Conservation (phyloP, 106 monocot genomes). For the Platanthera zijinensis region DNA sequence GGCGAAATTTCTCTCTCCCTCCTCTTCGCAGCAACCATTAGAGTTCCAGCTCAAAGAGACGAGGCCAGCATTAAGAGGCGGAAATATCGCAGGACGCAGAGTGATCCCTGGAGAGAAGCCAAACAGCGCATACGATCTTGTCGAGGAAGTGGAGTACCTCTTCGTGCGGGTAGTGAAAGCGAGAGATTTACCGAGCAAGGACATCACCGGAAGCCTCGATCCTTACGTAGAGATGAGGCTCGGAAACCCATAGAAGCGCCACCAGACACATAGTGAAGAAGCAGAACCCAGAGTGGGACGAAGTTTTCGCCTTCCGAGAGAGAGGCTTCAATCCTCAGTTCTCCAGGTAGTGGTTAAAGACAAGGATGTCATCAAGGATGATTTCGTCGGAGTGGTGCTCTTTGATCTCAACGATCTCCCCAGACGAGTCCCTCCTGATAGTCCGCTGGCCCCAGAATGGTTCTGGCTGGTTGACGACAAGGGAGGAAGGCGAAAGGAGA, state of each 20-base stretch:
- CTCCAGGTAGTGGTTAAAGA: conserved; percentile 51
- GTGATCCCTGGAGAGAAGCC: conserved; percentile 35
- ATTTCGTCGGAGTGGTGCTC: conserved; percentile 46
- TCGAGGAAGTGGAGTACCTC: conserved; percentile 63
- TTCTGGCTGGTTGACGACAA: conserved; percentile 38
- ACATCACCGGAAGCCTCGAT: conserved; percentile 56
- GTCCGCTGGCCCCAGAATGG: conserved; percentile 79
- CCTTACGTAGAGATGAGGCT: conserved; percentile 53
- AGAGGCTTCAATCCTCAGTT: conserved; percentile 29
- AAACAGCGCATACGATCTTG: conserved; percentile 55
- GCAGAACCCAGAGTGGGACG: conserved; percentile 61
- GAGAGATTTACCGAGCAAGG: conserved; percentile 44
- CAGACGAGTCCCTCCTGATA: conserved; percentile 51
- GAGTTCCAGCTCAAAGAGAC: conserved; percentile 66
- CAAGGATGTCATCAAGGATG: conserved; percentile 37
- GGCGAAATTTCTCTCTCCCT: conserved; percentile 28
- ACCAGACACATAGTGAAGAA: conserved; percentile 53
- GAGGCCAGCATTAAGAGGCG: conserved; percentile 54
- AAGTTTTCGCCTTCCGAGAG: conserved; percentile 65
- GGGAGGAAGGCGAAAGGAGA: conserved; percentile 43
- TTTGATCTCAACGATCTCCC: conserved; percentile 59
- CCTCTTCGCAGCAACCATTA: conserved; percentile 26
- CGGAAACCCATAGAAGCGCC: conserved; percentile 44
- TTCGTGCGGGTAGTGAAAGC: conserved; percentile 74
- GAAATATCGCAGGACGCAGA: conserved; percentile 40